Conservation (phyloP, 176 grass and related monocot species). For the Juncus inflexus region DNA sequence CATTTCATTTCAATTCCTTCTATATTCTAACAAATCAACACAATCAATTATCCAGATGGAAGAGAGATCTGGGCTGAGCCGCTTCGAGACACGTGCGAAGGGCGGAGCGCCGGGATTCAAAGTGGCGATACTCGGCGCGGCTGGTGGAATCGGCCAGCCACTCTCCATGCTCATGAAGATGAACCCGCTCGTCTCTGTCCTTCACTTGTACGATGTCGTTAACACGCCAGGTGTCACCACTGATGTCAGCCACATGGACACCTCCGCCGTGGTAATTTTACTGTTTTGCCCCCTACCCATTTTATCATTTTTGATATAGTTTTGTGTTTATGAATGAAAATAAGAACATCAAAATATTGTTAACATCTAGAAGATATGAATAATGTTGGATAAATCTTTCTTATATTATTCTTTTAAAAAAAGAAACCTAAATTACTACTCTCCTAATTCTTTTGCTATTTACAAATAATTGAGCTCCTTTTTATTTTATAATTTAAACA, state of each 20-base stretch:
- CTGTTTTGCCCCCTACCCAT: neutral
- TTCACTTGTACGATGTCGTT: constrained; percentile 95
- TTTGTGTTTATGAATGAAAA: no score
- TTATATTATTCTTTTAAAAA: no score
- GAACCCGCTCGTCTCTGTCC: constrained; percentile 91
- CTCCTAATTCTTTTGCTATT: no score
- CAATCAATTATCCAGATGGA: constrained; percentile 44
- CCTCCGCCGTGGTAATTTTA: constrained; percentile 65
- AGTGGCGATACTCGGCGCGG: constrained; percentile 78
- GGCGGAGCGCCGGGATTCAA: constrained; percentile 87
- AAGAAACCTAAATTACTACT: no score
- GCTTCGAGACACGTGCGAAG: constrained; percentile 63
- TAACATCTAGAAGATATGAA: no score
- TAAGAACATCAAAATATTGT: no score
- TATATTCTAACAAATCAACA: neutral
- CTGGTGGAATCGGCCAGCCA: constrained; percentile 87
- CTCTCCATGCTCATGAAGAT: constrained; percentile 97
- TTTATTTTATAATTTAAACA: no score
- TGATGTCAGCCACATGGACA: constrained; percentile 96
- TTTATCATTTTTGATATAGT: neutral
- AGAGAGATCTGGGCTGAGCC: constrained; percentile 37
- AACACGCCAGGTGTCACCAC: constrained; percentile 92
- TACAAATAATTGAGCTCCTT: no score
- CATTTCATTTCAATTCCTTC: neutral
- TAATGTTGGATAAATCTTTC: neutral